Base-by-base conservation (phyloP, 2,329 filamentous ascomycete species). In the Colletotrichum coccodes region DNA sequence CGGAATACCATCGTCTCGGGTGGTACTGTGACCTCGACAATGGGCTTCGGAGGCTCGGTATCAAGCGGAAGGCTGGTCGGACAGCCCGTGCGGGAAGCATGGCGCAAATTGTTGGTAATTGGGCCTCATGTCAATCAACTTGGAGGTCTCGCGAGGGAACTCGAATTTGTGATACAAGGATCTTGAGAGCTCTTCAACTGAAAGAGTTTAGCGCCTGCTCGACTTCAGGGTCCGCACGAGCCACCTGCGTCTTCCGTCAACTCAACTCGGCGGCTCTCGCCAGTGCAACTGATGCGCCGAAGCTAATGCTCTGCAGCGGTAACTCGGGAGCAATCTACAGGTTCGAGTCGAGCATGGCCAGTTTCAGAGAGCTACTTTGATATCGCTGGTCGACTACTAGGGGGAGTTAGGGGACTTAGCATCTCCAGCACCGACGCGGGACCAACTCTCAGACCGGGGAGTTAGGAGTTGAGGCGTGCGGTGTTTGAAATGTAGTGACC, bases 41-140 rank as follows among this genome's bases (percentile, higher is more conserved):
- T n/a, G 66, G 38, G 28, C 8, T 28, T 54, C 26, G 50, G 7
- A 62, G 32, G n/a, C 21, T 52, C 26, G 40, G 60, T n/a, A 68
- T 36, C 34, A 46, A 46, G 56, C 70, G 70, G 23, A 64, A 52
- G 36, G 70, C 71, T 56, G 64, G 63, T 63, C 72, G 70, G 28
- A 68, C 62, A 46, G 70, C 67, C 70, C 73, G 72, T 66, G 70
- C 69, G 59, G 68, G 68, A 67, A 76, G 74, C 75, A 78, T 77
- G 65, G 68, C 74, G 68, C 44, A 53, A 9, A 53, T 38, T 62
- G 23, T 63, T 59, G 58, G 49, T 34, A 53, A 63, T 70, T 53
- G 53, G 36, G 52, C 52, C 54, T 69, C 49, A 69, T 69, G 56
- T 34, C 42, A 66, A 56, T 50, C 46, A 40, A 28, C 47, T 32